phyloP scores from a whole-genome alignment of 257 asterid genomes.

The Ajuga chamaepitys region DNA sequence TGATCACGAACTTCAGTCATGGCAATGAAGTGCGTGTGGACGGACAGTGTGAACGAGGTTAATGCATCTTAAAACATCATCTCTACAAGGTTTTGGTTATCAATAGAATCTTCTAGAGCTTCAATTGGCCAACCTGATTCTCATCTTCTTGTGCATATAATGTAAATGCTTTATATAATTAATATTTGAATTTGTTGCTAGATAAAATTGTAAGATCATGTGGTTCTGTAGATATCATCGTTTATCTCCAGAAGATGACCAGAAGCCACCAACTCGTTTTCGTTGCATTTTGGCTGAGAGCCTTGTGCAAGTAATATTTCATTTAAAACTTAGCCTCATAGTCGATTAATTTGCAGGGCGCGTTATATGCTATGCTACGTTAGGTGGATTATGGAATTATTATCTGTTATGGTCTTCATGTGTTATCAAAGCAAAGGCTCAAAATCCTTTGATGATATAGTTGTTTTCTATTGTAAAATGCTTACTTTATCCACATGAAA shows the following conservation, averaged over 20 bases:
- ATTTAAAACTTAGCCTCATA: background rate
- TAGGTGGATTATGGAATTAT: background rate
- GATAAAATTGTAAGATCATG: conserved; percentile 5
- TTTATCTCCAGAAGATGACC: background rate
- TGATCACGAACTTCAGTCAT: conserved; percentile 2
- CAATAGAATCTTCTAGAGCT: background rate
- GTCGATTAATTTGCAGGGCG: background rate
- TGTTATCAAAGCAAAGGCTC: background rate
- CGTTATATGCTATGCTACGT: background rate
- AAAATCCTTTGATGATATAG: background rate
- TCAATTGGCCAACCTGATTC: conserved; percentile 3
- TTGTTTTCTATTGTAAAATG: no score
- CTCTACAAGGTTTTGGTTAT: background rate
- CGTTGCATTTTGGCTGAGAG: background rate
- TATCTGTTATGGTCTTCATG: background rate
- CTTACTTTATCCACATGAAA: no score
- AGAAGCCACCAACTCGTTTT: background rate
- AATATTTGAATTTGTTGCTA: background rate
- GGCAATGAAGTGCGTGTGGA: conserved; percentile 10
- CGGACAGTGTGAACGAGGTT: background rate
- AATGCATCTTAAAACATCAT: conserved; percentile 1
- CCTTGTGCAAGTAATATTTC: conserved; percentile 1
- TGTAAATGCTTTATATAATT: conserved; percentile 16
- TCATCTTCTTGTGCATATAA: conserved; percentile 17
- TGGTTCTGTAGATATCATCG: background rate